phyloP scores from a whole-genome alignment of 805 yeast genomes.

The Candida endomychidarum region DNA sequence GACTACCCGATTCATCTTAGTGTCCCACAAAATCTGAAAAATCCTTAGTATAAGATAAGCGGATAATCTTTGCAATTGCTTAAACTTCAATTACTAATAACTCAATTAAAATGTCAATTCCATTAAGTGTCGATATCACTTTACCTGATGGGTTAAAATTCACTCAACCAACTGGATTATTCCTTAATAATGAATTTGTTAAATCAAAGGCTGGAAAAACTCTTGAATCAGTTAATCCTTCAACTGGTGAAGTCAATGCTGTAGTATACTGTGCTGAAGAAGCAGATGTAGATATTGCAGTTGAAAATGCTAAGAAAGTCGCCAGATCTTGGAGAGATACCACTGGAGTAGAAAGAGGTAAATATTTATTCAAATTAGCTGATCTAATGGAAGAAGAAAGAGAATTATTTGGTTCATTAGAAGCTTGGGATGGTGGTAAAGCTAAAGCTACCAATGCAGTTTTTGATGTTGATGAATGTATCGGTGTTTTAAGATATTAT shows the following conservation, averaged over 20 bases:
- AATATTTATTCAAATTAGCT: slow-evolving; percentile 37
- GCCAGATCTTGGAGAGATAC: slow-evolving; percentile 48
- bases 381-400: slow-evolving; percentile 32
- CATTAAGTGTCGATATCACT: slow-evolving; percentile 39
- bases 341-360: slow-evolving; percentile 43
- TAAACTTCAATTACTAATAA: not conserved
- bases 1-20: slow-evolving; percentile 2
- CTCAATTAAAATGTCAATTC: slow-evolving; percentile 28
- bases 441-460: slow-evolving; percentile 48
- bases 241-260: slow-evolving; percentile 44
- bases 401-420: slow-evolving; percentile 37
- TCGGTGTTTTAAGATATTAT: slow-evolving; percentile 48
- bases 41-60: not conserved
- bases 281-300: slow-evolving; percentile 45
- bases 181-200: slow-evolving; percentile 47
- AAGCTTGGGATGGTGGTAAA: slow-evolving; percentile 50
- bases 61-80: not conserved
- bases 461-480: slow-evolving; percentile 49
- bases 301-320: slow-evolving; percentile 37
- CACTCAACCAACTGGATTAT: slow-evolving; percentile 62
- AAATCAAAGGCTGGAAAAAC: slow-evolving; percentile 34
- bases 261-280: slow-evolving; percentile 41
- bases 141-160: slow-evolving; percentile 52
- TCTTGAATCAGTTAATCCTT: slow-evolving; percentile 43
- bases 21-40: not conserved